Conservation (phyloP, 2,329 filamentous ascomycete genomes). For the Exophiala aquamarina region DNA sequence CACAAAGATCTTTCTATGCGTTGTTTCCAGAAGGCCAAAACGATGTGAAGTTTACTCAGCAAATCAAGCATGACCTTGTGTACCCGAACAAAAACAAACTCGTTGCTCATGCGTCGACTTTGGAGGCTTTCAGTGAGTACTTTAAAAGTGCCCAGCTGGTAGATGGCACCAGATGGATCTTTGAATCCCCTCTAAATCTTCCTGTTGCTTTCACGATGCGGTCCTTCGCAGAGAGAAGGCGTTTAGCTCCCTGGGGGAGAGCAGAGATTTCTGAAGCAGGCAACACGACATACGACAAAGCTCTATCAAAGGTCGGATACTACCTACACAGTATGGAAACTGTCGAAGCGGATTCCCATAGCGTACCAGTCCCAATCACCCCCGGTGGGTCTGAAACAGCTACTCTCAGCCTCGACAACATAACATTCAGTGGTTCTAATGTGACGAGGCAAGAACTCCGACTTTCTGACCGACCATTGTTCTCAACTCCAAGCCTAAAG, state of each 20-base stretch:
- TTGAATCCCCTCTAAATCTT: too few relatives aligned
- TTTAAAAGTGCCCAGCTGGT: too few relatives aligned
- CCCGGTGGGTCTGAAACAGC: background rate
- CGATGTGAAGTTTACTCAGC: conserved; percentile 11
- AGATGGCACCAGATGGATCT: too few relatives aligned
- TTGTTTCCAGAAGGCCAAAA: conserved; percentile 11
- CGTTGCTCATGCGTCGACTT: too few relatives aligned
- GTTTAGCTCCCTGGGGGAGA: too few relatives aligned
- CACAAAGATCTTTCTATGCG: conserved; percentile 9
- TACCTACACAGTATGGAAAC: conserved; percentile 16
- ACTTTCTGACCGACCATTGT: conserved; percentile 8
- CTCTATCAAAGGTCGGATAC: too few relatives aligned
- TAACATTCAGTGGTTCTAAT: conserved; percentile 17
- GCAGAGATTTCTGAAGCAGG: too few relatives aligned
- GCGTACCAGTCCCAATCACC: conserved; percentile 1
- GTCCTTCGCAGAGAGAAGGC: too few relatives aligned
- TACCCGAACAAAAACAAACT: conserved; percentile 3
- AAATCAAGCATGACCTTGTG: conserved; percentile 14
- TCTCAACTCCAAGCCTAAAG: conserved; percentile 7
- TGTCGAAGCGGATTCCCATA: conserved; percentile 19
- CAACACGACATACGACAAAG: too few relatives aligned
- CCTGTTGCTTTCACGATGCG: too few relatives aligned
- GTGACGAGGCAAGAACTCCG: conserved; percentile 16
- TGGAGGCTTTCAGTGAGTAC: too few relatives aligned
- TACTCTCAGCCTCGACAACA: conserved; percentile 14